Percentiles rank a stretch among this genome's conserved stretches.
Evolutionary conservation across 1,284 basidiomycete genomes (phyloP).

Genomic region (Microbotryomycetes sp.): DNA sequence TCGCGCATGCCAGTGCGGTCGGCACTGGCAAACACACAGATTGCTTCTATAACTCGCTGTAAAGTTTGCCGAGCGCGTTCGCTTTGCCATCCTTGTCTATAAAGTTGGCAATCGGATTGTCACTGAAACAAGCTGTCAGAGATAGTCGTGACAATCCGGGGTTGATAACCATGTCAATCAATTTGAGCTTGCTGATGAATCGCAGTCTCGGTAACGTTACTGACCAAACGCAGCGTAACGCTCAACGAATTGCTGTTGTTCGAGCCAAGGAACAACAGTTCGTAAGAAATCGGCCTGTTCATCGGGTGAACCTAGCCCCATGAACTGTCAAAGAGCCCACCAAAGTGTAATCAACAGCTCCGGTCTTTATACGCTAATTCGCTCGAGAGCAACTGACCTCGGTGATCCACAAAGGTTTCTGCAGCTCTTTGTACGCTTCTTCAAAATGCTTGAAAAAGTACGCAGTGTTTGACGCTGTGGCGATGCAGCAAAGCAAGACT

Average conservation of each 20-base stretch:
- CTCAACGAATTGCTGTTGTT: slow-evolving; percentile 22
- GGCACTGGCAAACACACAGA: not conserved
- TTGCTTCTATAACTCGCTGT: not conserved
- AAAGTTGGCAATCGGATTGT: slow-evolving; percentile 17
- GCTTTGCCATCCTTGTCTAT: slow-evolving; percentile 1
- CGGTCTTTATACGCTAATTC: not conserved
- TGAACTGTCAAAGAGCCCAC: slow-evolving; percentile 7
- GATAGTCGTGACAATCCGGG: not conserved
- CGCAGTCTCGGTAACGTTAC: not conserved
- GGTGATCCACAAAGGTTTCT: slow-evolving; percentile 20
- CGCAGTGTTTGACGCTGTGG: slow-evolving; percentile 6
- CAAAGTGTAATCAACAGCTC: too few species aligned
- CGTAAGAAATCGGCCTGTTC: slow-evolving; percentile 11
- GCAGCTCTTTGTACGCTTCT: slow-evolving; percentile 2
- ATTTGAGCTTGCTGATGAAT: too few species aligned
- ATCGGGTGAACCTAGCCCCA: slow-evolving; percentile 8
- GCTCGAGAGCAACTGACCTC: slow-evolving; percentile 5
- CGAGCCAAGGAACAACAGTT: slow-evolving; percentile 13
- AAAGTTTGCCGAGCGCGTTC: slow-evolving; percentile 11
- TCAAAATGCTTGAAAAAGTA: slow-evolving; percentile 20
- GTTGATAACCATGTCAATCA: not conserved
- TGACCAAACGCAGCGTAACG: slow-evolving; percentile 18
- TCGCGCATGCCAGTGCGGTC: not conserved
- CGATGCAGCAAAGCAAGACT: not conserved
- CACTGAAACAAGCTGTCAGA: slow-evolving; percentile 11